A percentile compares a stretch with the other conserved stretches of the same genome.
phyloP scores from a whole-genome alignment of 768 basidiomycete genomes.

The Amanita pseudoporphyria region DNA sequence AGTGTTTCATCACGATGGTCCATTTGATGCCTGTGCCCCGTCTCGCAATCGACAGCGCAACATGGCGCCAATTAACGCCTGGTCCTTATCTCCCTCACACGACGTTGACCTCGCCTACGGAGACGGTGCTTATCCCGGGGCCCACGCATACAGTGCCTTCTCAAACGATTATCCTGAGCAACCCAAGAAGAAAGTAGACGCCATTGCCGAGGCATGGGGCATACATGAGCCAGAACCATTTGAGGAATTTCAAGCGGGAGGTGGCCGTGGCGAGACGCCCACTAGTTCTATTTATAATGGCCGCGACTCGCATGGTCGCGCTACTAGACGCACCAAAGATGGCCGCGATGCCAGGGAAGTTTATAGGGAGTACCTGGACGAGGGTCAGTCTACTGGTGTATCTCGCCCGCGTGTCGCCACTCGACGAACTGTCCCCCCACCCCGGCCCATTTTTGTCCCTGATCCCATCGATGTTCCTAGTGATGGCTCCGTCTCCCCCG shows the following conservation, averaged over 20 bases:
- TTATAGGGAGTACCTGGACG: constrained; percentile 29
- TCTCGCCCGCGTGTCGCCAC: constrained; percentile 25
- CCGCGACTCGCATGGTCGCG: constrained; percentile 26
- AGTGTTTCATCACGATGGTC: constrained; percentile 93
- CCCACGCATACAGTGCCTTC: constrained; percentile 36
- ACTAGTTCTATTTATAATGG: constrained; percentile 65
- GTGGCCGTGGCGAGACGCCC: constrained; percentile 47
- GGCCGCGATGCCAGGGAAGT: constrained; percentile 26
- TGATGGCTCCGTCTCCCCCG: constrained; percentile 34
- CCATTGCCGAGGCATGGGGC: constrained; percentile 89
- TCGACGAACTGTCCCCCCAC: constrained; percentile 64
- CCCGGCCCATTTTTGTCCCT: constrained; percentile 73
- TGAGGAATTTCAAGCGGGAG: constrained; percentile 83
- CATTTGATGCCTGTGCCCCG: constrained; percentile 86
- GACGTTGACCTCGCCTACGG: constrained; percentile 33
- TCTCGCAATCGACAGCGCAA: constrained; percentile 76
- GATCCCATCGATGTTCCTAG: constrained; percentile 32
- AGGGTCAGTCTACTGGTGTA: constrained; percentile 15
- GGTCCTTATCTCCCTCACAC: constrained; percentile 29
- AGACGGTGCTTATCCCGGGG: constrained; percentile 44
- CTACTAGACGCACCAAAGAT: constrained; percentile 32
- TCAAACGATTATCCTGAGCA: constrained; percentile 44
- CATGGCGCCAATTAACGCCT: constrained; percentile 79
- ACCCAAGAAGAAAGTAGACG: constrained; percentile 81
- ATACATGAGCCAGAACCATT: constrained; percentile 88